Percentiles rank a stretch among this genome's conserved stretches.
Conservation (phyloP, 108 stramenopile species). For the Conticribra weissflogii region DNA sequence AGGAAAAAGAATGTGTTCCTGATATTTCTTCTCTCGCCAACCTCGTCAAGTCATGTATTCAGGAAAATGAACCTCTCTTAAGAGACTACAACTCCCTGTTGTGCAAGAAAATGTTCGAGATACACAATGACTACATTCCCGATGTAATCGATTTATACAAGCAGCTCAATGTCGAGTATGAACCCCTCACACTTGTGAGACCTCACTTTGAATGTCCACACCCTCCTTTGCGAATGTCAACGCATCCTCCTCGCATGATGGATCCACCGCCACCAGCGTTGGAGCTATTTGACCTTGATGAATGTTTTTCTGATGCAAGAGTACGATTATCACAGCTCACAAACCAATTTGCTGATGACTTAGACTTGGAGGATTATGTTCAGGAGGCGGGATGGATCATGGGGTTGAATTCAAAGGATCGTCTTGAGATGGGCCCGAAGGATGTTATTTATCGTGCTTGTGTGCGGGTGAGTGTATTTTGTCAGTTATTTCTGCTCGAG, state of each 20-base stretch:
- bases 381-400: conserved; percentile 71
- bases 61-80: conserved; percentile 75
- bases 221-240: conserved; percentile 72
- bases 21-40: conserved; percentile 73
- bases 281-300: conserved; percentile 90
- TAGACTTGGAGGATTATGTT: conserved; percentile 74
- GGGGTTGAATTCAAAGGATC: conserved; percentile 43
- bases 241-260: conserved; percentile 68
- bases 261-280: conserved; percentile 74
- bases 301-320: conserved; percentile 72
- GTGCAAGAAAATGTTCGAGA: conserved; percentile 69
- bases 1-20: conserved; percentile 64
- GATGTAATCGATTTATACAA: conserved; percentile 76
- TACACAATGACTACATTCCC: conserved; percentile 67
- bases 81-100: conserved; percentile 77
- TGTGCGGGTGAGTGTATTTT: too few species aligned
- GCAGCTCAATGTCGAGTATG: conserved; percentile 69
- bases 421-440: conserved; percentile 16
- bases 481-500: too few species aligned
- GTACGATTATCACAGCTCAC: conserved; percentile 78
- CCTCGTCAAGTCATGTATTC: conserved; percentile 72
- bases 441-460: too few species aligned
- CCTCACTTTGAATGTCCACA: conserved; percentile 85
- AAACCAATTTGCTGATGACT: conserved; percentile 62
- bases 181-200: conserved; percentile 72